Conservation (phyloP, 108 stramenopile genomes). For the Nitzschia palea region DNA sequence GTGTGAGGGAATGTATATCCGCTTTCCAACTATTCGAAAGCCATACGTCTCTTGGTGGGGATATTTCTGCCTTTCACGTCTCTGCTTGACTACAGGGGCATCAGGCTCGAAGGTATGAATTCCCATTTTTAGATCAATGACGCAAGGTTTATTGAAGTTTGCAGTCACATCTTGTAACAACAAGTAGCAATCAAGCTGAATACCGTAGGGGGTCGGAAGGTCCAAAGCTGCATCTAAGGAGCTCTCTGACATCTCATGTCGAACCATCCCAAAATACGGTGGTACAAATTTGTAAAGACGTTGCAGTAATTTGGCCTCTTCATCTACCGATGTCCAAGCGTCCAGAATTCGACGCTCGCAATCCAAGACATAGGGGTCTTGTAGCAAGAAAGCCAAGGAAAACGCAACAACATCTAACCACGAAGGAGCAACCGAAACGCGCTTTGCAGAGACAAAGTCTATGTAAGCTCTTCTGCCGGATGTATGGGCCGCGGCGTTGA, state of each 20-base stretch:
- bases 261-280: conserved; percentile 63
- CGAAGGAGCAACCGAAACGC: background rate
- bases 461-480: conserved; percentile 11
- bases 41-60: conserved; percentile 69
- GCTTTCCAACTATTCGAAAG: conserved; percentile 82
- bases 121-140: conserved; percentile 89
- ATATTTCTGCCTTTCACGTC: conserved; percentile 69
- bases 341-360: conserved; percentile 3
- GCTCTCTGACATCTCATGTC: conserved; percentile 10
- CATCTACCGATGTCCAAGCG: conserved; percentile 14
- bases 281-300: conserved; percentile 51
- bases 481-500: background rate
- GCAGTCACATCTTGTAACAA: conserved; percentile 60
- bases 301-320: conserved; percentile 50
- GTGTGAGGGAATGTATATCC: conserved; percentile 57
- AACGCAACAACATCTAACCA: conserved; percentile 20
- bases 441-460: conserved; percentile 1
- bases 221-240: background rate
- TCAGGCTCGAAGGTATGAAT: conserved; percentile 80
- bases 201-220: conserved; percentile 4
- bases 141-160: conserved; percentile 62
- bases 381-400: conserved; percentile 9
- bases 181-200: conserved; percentile 46
- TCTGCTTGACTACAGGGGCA: conserved; percentile 61
- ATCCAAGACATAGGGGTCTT: conserved; percentile 5